Evolutionary conservation across 345 rosid species (phyloP).

Genomic region (Combretum micranthum): DNA sequence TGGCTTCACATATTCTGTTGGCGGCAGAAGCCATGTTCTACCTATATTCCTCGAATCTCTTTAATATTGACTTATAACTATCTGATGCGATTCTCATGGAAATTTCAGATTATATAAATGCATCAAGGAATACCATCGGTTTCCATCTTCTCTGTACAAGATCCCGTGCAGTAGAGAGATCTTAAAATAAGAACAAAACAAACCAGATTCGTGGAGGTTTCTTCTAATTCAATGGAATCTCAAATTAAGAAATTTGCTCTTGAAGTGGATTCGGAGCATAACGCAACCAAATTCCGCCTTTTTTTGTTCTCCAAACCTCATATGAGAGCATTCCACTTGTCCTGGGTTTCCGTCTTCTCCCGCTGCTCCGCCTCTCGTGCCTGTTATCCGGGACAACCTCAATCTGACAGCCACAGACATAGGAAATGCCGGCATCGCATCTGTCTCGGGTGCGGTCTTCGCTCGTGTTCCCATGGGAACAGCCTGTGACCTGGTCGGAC

Average conservation of each 20-base stretch:
- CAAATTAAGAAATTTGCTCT: conserved; percentile 8
- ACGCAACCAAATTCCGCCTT: conserved; percentile 13
- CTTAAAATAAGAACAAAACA: too few species aligned
- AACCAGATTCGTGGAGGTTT: too few species aligned
- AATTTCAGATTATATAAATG: too few species aligned
- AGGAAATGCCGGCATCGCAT: conserved; percentile 18
- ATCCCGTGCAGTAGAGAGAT: too few species aligned
- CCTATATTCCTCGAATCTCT: too few species aligned
- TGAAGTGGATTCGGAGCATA: conserved; percentile 27
- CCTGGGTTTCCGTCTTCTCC: conserved; percentile 21
- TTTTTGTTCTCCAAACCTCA: conserved; percentile 19
- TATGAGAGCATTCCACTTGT: conserved; percentile 27
- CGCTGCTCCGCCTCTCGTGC: conserved; percentile 24
- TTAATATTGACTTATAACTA: too few species aligned
- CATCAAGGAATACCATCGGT: too few species aligned
- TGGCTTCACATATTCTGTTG: too few species aligned
- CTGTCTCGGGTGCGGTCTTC: conserved; percentile 10
- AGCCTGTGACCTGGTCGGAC: conserved; percentile 16
- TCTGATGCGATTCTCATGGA: too few species aligned
- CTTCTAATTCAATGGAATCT: neutral
- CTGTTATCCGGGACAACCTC: conserved; percentile 26
- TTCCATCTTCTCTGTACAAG: too few species aligned
- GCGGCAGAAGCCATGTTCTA: too few species aligned
- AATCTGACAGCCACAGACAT: conserved; percentile 17
- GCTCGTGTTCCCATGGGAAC: conserved; percentile 18